Percentiles rank a stretch among this genome's conserved stretches.
Conservation (phyloP, 768 basidiomycete species). For the Mycena vitilis region DNA sequence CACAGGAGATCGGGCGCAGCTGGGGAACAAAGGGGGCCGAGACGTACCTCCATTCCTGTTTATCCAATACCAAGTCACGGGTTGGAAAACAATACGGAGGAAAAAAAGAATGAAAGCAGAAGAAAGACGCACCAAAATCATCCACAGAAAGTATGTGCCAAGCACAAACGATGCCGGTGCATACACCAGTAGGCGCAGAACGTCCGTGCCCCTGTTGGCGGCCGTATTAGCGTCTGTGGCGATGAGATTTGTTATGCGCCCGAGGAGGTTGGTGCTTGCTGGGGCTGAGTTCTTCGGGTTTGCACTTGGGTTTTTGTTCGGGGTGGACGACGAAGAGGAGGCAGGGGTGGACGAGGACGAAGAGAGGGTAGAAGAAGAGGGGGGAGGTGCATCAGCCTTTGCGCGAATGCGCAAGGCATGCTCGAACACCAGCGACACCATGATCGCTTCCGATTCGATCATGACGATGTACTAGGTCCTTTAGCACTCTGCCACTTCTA, state of each 20-base stretch:
- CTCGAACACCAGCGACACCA: constrained; percentile 55
- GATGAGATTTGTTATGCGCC: constrained; percentile 81
- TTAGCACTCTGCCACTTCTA: not conserved
- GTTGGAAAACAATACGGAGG: constrained; percentile 24
- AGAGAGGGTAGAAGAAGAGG: not conserved
- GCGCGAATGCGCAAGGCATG: constrained; percentile 72
- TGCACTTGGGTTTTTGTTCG: not conserved
- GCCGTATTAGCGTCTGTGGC: constrained; percentile 61
- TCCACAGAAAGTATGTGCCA: constrained; percentile 41
- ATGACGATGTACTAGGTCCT: constrained; percentile 12
- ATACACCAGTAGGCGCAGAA: constrained; percentile 18
- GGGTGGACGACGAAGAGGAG: not conserved
- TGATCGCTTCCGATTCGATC: constrained; percentile 50
- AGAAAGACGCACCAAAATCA: constrained; percentile 47
- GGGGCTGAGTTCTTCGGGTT: constrained; percentile 1
- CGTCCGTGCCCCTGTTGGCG: constrained; percentile 19
- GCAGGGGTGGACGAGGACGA: not conserved
- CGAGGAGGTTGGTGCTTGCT: constrained; percentile 59
- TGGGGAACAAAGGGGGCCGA: too few relatives aligned
- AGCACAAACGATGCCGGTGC: constrained; percentile 16
- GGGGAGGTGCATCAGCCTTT: constrained; percentile 42
- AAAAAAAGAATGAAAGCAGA: constrained; percentile 36
- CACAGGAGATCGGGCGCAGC: too few relatives aligned
- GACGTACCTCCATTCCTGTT: constrained; percentile 54
- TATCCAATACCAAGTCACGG: constrained; percentile 47